Base-by-base conservation (phyloP, 371 early-diverging fungal genomes). In the Neoconidiobolus thromboides region DNA sequence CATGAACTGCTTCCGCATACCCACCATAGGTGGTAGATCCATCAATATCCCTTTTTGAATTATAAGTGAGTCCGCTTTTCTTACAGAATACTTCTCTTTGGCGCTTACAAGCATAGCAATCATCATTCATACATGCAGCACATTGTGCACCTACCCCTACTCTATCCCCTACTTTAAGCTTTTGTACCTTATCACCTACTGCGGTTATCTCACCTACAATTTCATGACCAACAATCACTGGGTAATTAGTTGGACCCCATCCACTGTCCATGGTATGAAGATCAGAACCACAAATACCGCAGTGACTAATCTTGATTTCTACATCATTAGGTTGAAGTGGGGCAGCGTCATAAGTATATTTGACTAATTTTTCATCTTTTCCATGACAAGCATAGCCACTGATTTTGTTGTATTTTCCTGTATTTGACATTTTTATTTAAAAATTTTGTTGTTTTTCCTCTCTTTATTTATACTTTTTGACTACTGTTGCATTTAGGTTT, bases 61-160 rank as follows among this genome's bases (percentile, higher is more conserved):
- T 57, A 54, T 72, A 74, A 5, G 65, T 57, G 7, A 66, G 60
- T 51, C 76, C 73, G 1, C 72, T 64, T 14, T 71, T 68, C 38
- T 72, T 71, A 60, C 81, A 75, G 43, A 79, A 81, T 46, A 79
- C 77, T 4, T 80, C 80, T 42, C 87, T 86, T 52, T 86, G 88
- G 9, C 76, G 63, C 51, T 82, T 81, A 48, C 86, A 89, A 37
- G 85, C 74, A 48, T 75, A 66, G 43, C 82, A 64, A 53, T 76
- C 53, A 44, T 68, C 67, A 26, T 68, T 52, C 7, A 70, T 58
- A 55, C 80, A 77, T 2, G 75, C 66, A 38, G 69, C 69, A 38
- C 70, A 71, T 61, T 81, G 76, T 44, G 79, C 80, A 44, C 83
- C 79, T 1, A 81, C 81, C 39, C 90, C 90, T 53, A 89, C 92